phyloP scores from a whole-genome alignment of 2,329 filamentous ascomycete genomes.

The Stromatinia cepivora region DNA sequence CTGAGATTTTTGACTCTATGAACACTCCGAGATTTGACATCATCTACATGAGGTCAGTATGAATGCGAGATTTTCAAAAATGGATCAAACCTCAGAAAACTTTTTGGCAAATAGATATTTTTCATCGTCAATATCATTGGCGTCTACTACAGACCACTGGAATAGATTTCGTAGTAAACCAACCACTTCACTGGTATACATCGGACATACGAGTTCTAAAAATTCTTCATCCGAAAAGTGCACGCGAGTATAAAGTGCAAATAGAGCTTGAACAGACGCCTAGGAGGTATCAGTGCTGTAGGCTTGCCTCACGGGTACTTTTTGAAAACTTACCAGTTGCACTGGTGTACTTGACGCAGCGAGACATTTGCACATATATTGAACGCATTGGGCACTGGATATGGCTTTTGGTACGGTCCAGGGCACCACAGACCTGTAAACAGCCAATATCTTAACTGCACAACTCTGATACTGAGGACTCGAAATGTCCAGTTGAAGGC shows the following conservation, averaged over 20 bases:
- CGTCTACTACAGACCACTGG: conserved; percentile 76
- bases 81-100: conserved; percentile 72
- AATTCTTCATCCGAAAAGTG: conserved; percentile 79
- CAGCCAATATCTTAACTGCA: conserved; percentile 73
- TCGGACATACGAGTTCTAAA: conserved; percentile 71
- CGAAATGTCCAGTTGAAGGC: conserved; percentile 63
- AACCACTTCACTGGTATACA: conserved; percentile 73
- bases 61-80: background rate
- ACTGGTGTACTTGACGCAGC: conserved; percentile 69
- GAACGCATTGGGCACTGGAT: conserved; percentile 67
- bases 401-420: conserved; percentile 89
- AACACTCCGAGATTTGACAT: conserved; percentile 83
- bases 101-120: conserved; percentile 94
- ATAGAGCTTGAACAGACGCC: conserved; percentile 80
- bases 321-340: conserved; percentile 60
- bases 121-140: conserved; percentile 82
- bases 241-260: conserved; percentile 74
- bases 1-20: conserved; percentile 72
- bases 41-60: conserved; percentile 54
- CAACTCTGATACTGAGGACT: conserved; percentile 68
- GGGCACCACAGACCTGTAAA: conserved; percentile 75
- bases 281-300: conserved; percentile 42
- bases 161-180: conserved; percentile 72
- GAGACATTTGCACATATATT: conserved; percentile 69
- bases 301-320: conserved; percentile 1